Base-by-base conservation (phyloP, 1,284 basidiomycete species). In the Malassezia nana region DNA sequence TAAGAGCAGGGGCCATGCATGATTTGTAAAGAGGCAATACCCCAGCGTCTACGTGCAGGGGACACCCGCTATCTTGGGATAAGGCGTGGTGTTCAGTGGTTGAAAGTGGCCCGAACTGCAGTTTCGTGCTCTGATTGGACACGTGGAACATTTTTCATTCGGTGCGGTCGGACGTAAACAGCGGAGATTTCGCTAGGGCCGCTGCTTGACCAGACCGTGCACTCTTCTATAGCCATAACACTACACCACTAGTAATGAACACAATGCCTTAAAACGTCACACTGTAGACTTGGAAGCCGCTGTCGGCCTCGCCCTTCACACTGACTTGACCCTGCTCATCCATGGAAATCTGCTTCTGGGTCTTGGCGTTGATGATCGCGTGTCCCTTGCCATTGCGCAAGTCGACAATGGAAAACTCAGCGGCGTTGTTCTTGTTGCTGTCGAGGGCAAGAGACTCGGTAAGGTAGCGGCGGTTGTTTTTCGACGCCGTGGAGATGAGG, bases 331-430 rank as follows among this genome's bases (percentile, higher is more conserved):
- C 50, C 16, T 52, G 20, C 32, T 52, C 26, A 13, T 44, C 25
- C n/a, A 52, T 16, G 6, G 50, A 46, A 10, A 52, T 16, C 28
- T 53, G 45, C 30, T 47, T 30, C 4, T 33, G 15, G 13, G 51
- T 22, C 12, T 41, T 12, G 16, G 18, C n/a, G 13, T 53, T 32
- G 2, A 26, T 46, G 25, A 60, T 43, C 18, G 38, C 18, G 39
- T 60, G 54, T 3, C 58, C 58, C 41, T 52, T 31, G 43, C 58
- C 58, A 25, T 54, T 57, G 6, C 48, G 50, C 25, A 40, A 22
- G 28, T 60, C 56, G 1, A 20, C 24, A 22, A 60, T 46, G 9
- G 32, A 25, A 26, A 60, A 58, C 20, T 32, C 13, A 6, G 50
- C 58, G 13, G 46, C 58, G 7, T 50, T 50, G 9, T 42, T 31